Percentiles rank a stretch among this genome's conserved stretches.
phyloP scores from a whole-genome alignment of 2,329 filamentous ascomycete species.

The Talaromyces verruculosus region DNA sequence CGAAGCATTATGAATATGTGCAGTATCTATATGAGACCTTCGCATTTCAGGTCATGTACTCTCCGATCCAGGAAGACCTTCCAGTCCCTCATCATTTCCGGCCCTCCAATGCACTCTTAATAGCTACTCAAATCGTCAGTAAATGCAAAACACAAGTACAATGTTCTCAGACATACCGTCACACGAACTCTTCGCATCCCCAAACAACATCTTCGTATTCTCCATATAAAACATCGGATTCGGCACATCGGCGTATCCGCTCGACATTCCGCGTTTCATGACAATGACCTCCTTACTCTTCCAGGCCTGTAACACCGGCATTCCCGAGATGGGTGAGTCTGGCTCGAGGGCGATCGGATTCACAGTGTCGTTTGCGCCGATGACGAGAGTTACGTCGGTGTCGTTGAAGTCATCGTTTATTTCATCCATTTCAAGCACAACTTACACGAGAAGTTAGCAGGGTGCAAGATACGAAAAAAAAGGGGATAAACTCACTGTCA shows the following conservation, averaged over 20 bases:
- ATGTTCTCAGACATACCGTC: slow-evolving; percentile 61
- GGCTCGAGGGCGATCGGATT: slow-evolving; percentile 86
- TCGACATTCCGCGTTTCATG: slow-evolving; percentile 89
- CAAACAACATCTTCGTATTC: slow-evolving; percentile 86
- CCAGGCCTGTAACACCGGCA: slow-evolving; percentile 90
- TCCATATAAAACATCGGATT: slow-evolving; percentile 95
- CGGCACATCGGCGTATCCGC: slow-evolving; percentile 84
- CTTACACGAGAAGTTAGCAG: slow-evolving; percentile 30
- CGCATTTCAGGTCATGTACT: not conserved
- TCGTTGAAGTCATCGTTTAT: slow-evolving; percentile 90
- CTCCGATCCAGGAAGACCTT: not conserved
- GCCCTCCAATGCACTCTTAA: slow-evolving; percentile 20
- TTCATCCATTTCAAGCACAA: slow-evolving; percentile 93
- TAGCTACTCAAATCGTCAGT: slow-evolving; percentile 13
- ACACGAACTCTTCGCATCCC: slow-evolving; percentile 80
- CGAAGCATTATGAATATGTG: slow-evolving; percentile 1
- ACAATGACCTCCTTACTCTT: slow-evolving; percentile 91
- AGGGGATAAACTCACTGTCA: slow-evolving; percentile 60
- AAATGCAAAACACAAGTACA: not conserved
- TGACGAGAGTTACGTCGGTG: slow-evolving; percentile 83
- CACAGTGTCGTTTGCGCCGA: slow-evolving; percentile 89
- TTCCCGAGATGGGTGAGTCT: slow-evolving; percentile 80
- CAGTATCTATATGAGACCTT: not conserved
- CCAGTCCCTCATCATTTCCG: slow-evolving; percentile 5
- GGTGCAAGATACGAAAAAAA: not conserved